Percentiles rank a stretch among this genome's conserved stretches.
Conservation (phyloP, 2,329 filamentous ascomycete genomes). For the Grosmannia huntii region DNA sequence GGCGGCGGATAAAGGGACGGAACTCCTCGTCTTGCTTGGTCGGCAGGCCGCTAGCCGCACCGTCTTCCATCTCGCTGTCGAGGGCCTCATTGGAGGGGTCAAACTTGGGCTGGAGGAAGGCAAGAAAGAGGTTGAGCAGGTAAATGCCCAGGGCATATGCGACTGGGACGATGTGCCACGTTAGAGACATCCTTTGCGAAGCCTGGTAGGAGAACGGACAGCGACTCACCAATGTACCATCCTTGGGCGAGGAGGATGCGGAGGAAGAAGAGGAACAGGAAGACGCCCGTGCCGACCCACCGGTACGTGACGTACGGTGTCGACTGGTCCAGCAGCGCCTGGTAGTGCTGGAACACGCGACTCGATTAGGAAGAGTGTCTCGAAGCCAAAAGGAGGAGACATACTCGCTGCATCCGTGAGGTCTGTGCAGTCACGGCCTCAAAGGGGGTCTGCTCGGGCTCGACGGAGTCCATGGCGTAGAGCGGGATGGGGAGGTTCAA, state of each 20-base stretch:
- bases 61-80: constrained; percentile 95
- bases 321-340: constrained; percentile 85
- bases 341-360: constrained; percentile 57
- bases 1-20: constrained; percentile 85
- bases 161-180: constrained; percentile 40
- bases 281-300: constrained; percentile 71
- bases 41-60: constrained; percentile 66
- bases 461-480: constrained; percentile 64
- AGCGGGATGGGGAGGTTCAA: not conserved
- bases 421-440: constrained; percentile 81
- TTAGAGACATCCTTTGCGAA: not conserved
- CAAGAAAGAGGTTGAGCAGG: constrained; percentile 96
- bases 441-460: constrained; percentile 86
- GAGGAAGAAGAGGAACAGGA: constrained; percentile 71
- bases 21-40: constrained; percentile 98
- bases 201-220: not conserved
- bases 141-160: constrained; percentile 98
- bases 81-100: constrained; percentile 84
- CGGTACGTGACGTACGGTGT: constrained; percentile 82
- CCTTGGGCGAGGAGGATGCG: constrained; percentile 87
- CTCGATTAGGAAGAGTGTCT: not conserved
- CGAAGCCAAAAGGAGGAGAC: not conserved
- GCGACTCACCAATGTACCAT: constrained; percentile 82
- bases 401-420: constrained; percentile 56
- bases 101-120: constrained; percentile 96